Base-by-base conservation (phyloP, 1,284 basidiomycete genomes). In the Apiotrichum brassicae region DNA sequence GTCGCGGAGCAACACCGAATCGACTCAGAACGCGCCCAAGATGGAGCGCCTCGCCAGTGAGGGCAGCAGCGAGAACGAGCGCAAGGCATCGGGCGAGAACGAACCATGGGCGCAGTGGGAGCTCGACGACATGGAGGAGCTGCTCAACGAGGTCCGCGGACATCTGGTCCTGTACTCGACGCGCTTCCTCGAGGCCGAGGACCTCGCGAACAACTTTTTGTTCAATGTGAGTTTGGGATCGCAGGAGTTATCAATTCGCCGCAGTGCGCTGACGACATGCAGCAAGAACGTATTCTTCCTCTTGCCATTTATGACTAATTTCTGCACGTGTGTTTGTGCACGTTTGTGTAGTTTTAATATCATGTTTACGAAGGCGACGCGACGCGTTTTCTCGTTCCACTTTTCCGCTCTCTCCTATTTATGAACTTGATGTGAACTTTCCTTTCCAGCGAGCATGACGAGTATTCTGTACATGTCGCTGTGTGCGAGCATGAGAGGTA, bases 91-190 rank as follows among this genome's bases (percentile, higher is more conserved):
- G 2, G 79, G 77, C 53, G 80, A 82, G 2, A 71, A 79, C 13
- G 83, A 85, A 49, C 82, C 86, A 1, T 86, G 88, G 56, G 83
- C 86, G 46, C 83, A 83, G 59, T 83, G 83, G 78, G 90, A 94
- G 63, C 73, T 82, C 54, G 85, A 86, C 33, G 85, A 89, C 66
- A 94, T 95, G 90, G 91, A 94, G 71, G 78, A 78, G 46, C 68
- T 90, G 33, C 68, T 97, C 53, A 76, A 77, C 25, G 81, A 90
- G 57, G 63, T 89, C 14, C 81, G 84, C 58, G 92, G 92, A 0
- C 87, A 92, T 71, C 76, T 97, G 87, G 90, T 93, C 19, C 51
- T 88, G 20, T 87, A 87, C 68, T 83, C 90, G 0, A 87, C 78
- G 22, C 81, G 83, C 4, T 92, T 93, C 75, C 64, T 94, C 48